Evolutionary conservation across 345 rosid genomes (phyloP), one percentile per base, ranked within the genome.

Genomic region (Melaleuca quinquenervia): DNA sequence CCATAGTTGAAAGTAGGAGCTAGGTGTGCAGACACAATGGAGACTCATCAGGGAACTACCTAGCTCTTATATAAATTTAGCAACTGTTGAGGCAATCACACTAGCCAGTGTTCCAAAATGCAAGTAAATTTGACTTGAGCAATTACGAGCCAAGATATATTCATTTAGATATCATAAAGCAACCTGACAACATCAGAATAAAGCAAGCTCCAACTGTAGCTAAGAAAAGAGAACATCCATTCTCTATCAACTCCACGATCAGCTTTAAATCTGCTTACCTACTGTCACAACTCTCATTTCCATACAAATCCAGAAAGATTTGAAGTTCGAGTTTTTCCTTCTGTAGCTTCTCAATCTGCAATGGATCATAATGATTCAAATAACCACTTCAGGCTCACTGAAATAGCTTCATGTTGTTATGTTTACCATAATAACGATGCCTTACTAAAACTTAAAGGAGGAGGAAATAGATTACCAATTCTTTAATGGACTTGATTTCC

Each of bases 311-410:
- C 89, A 94, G 85, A 84, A 95, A 90, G 88, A 93, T 91, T 86
- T 96, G 95, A 89, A 91, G 86, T 90, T 97, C 96, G 82, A 88
- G 83, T 54, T 94, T 93, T 83, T 94, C 98, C 92, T 93, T 95
- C 89, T 90, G 96, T 88, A 94, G 86, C 86, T 93, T 88, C 90
- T 96, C 98, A 89, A 94, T 91, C 98, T 97, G 96, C 90, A 91
- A 82, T 14, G 82, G 52, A 82, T 13, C n/a, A 87, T 78, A 50
- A 20, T 87, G 80, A 85, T 70, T 60, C n/a, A 20, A 52, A 76
- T 87, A 60, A 89, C 78, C 55, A 26, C 51, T 82, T 82, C 84
- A 82, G 56, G 84, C 85, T 83, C 48, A 78, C 70, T 24, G 44
- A 64, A 60, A 76, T 55, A 87, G 29, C 82, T 24, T 50, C 78